Conservation (phyloP, 345 rosid genomes). For the Carallia brachiata region DNA sequence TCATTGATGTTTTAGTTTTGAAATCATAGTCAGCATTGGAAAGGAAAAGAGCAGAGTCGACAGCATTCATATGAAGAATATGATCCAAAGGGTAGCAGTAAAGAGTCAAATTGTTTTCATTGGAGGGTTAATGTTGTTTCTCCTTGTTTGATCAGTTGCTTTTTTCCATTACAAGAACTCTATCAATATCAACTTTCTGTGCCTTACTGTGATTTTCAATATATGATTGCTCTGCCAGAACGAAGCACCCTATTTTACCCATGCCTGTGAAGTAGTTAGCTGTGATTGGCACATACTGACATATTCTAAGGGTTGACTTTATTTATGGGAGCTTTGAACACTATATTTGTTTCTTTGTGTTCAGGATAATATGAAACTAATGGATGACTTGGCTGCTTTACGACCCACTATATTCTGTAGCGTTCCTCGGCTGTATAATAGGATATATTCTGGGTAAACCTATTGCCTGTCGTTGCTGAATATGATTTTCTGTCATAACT, state of each 20-base stretch:
- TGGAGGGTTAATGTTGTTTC: too few relatives aligned
- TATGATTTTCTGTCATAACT: slow-evolving; percentile 13
- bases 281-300: slow-evolving; percentile 2
- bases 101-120: too few relatives aligned
- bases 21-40: too few relatives aligned
- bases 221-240: background rate
- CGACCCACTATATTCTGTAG: slow-evolving; percentile 93
- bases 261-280: slow-evolving; percentile 2
- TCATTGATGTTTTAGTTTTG: too few relatives aligned
- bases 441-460: slow-evolving; percentile 82
- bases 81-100: too few relatives aligned
- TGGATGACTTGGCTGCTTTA: slow-evolving; percentile 88
- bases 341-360: slow-evolving; percentile 11
- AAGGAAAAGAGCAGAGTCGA: too few relatives aligned
- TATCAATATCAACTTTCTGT: too few relatives aligned
- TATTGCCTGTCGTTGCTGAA: slow-evolving; percentile 22
- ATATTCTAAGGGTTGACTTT: background rate
- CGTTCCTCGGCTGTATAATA: slow-evolving; percentile 91
- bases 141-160: too few relatives aligned
- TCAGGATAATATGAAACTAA: slow-evolving; percentile 88
- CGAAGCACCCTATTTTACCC: background rate
- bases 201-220: too few relatives aligned
- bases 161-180: too few relatives aligned
- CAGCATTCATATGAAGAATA: too few relatives aligned
- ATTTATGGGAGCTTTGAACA: slow-evolving; percentile 8